Conservation (phyloP, 345 rosid genomes). For the Aegle marmelos region DNA sequence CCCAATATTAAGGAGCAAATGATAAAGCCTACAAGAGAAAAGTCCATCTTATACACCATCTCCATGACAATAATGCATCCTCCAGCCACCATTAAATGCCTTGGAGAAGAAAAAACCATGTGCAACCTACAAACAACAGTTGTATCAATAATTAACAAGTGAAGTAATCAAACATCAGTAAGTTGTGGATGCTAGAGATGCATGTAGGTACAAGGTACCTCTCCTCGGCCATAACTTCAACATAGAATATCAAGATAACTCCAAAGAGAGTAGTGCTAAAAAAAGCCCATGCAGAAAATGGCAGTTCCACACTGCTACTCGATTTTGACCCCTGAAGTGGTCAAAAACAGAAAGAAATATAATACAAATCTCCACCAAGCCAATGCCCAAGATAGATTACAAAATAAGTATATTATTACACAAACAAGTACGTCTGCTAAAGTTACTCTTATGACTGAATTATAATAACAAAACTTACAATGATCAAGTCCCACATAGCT, state of each 20-base stretch:
- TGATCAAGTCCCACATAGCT: slow-evolving; percentile 96
- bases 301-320: slow-evolving; percentile 43
- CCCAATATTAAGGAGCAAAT: slow-evolving; percentile 78
- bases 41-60: slow-evolving; percentile 75
- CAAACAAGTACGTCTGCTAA: not conserved
- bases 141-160: not conserved
- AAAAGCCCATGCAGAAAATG: slow-evolving; percentile 93
- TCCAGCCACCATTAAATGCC: slow-evolving; percentile 89
- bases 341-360: slow-evolving; percentile 16
- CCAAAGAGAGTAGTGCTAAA: slow-evolving; percentile 75
- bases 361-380: slow-evolving; percentile 12
- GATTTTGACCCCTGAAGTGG: slow-evolving; percentile 71
- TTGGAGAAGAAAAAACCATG: slow-evolving; percentile 98
- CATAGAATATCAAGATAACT: slow-evolving; percentile 76
- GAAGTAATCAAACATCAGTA: not conserved
- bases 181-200: slow-evolving; percentile 10
- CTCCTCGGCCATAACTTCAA: slow-evolving; percentile 92
- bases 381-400: not conserved
- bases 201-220: slow-evolving; percentile 45
- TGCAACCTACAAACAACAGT: slow-evolving; percentile 59
- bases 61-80: slow-evolving; percentile 84
- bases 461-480: slow-evolving; percentile 49
- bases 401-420: slow-evolving; percentile 1
- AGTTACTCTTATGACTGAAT: slow-evolving; percentile 3
- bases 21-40: slow-evolving; percentile 75